These are phyloP conservation scores for Microglena sp. DNA, from an alignment of 139 green algal species.

Conservation along the genomic window DNA sequence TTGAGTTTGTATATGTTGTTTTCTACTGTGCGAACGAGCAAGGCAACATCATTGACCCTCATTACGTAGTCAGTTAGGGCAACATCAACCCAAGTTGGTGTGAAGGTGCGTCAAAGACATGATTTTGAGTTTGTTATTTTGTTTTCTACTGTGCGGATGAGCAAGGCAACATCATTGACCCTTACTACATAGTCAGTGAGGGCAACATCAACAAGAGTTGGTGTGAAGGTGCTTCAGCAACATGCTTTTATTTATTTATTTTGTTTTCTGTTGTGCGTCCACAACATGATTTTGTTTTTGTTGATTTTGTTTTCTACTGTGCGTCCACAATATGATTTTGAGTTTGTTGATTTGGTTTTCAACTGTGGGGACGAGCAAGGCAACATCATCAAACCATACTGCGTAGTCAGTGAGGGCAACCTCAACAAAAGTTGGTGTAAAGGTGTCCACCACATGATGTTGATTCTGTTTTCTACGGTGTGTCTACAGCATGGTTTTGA, in stretches of 20 bases:
- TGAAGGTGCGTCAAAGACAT: background rate
- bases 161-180: constrained; percentile 7
- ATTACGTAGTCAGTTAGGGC: constrained; percentile 18
- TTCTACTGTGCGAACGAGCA: constrained; percentile 15
- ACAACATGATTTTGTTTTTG: too few relatives aligned
- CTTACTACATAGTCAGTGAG: constrained; percentile 12
- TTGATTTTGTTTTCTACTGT: too few relatives aligned
- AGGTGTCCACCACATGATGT: background rate
- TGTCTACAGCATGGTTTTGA: too few relatives aligned
- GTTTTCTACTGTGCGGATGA: too few relatives aligned
- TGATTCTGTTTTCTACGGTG: too few relatives aligned
- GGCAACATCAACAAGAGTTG: constrained; percentile 29
- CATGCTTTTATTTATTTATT: too few relatives aligned
- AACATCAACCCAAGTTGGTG: constrained; percentile 32
- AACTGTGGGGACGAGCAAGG: constrained; percentile 9
- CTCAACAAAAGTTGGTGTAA: constrained; percentile 30
- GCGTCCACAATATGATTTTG: too few relatives aligned
- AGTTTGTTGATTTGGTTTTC: too few relatives aligned
- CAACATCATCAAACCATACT: constrained; percentile 27
- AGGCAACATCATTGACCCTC: constrained; percentile 24
- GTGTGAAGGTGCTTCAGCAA: constrained; percentile 11
- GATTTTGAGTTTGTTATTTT: background rate
- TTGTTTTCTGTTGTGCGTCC: too few relatives aligned
- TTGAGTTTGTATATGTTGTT: too few relatives aligned
- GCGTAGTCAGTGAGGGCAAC: constrained; percentile 17